phyloP scores from a whole-genome alignment of 192 early-diverging fungal species.

The Backusella westeae region DNA sequence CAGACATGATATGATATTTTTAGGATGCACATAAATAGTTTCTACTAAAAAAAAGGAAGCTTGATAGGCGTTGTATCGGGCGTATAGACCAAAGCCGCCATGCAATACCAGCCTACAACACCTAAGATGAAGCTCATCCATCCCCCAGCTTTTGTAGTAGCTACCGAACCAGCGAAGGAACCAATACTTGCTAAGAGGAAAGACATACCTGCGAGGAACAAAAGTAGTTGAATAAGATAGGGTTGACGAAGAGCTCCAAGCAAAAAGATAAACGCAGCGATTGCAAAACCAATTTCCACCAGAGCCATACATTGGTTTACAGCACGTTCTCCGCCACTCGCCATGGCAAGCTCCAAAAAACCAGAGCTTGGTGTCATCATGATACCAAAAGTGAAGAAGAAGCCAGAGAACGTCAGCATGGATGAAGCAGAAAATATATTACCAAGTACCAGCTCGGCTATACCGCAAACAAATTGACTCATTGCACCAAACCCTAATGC shows the following conservation, averaged over 20 bases:
- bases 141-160: conserved; percentile 2
- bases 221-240: background rate
- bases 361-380: conserved; percentile 26
- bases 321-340: background rate
- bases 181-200: conserved; percentile 18
- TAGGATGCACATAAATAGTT: no score
- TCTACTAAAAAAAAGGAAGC: conserved; percentile 17
- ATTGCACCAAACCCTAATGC: conserved; percentile 16
- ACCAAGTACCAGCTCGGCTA: conserved; percentile 19
- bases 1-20: no score
- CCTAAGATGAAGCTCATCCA: conserved; percentile 27
- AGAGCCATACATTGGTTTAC: conserved; percentile 4
- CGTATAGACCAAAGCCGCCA: conserved; percentile 13
- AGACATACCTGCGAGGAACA: conserved; percentile 15
- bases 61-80: conserved; percentile 1
- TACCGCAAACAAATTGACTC: conserved; percentile 17
- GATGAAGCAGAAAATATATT: conserved; percentile 26
- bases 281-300: conserved; percentile 13
- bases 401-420: conserved; percentile 22
- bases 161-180: background rate
- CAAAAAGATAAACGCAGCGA: conserved; percentile 24
- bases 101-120: conserved; percentile 21
- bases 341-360: background rate
- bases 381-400: conserved; percentile 28
- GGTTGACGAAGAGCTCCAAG: conserved; percentile 25